Conservation (phyloP, 345 rosid genomes). For the Aquilaria sinensis region DNA sequence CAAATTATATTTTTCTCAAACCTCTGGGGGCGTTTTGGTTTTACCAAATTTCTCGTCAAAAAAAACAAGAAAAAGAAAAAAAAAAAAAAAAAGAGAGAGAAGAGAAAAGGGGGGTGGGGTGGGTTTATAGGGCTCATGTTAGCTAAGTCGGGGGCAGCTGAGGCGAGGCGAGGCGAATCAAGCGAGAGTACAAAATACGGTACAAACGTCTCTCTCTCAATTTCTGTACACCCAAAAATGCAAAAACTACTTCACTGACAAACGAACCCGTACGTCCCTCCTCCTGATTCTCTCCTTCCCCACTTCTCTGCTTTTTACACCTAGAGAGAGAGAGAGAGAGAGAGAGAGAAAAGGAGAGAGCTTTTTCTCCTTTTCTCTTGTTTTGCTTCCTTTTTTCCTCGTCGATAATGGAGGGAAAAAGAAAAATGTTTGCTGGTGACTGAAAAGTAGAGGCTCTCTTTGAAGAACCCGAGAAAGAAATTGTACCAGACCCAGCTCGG, state of each 20-base stretch:
- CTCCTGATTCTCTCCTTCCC: not conserved
- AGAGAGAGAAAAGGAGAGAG: not conserved
- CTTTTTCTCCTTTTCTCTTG: not conserved
- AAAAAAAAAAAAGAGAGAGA: too few relatives aligned
- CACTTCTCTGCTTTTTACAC: not conserved
- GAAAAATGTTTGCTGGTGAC: constrained; percentile 25
- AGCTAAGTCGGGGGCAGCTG: not conserved
- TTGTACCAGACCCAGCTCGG: not conserved
- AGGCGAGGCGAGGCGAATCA: not conserved
- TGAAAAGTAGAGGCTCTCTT: constrained; percentile 17
- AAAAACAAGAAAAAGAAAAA: too few relatives aligned
- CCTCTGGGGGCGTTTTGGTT: too few relatives aligned
- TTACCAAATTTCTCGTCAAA: too few relatives aligned
- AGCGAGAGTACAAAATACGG: not conserved
- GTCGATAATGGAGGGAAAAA: not conserved
- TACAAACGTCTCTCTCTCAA: not conserved
- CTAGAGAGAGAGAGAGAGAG: not conserved
- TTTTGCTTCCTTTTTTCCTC: not conserved
- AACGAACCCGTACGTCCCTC: too few relatives aligned
- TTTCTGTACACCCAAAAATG: too few relatives aligned
- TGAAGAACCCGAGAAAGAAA: constrained; percentile 26
- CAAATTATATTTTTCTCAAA: too few relatives aligned
- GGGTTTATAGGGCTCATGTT: too few relatives aligned
- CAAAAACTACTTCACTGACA: too few relatives aligned
- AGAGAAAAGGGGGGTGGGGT: too few relatives aligned